A percentile compares a stretch with the other conserved stretches of the same genome.
phyloP scores from a whole-genome alignment of 1,139 yeast genomes.

The Saccharomyces hybrid region DNA sequence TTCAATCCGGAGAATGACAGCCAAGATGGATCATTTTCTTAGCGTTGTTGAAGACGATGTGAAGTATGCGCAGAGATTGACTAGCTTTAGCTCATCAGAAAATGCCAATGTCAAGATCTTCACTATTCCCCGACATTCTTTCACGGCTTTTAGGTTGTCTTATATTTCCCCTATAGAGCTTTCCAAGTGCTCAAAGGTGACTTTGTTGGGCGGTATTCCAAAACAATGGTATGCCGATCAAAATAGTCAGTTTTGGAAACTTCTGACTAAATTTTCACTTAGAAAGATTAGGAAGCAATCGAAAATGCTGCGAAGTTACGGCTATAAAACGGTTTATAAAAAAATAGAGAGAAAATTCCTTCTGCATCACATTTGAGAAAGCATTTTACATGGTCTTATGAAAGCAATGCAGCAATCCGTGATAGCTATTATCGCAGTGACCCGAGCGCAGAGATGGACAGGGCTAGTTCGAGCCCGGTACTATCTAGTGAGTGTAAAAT shows the following conservation, averaged over 20 bases:
- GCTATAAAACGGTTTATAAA: constrained; percentile 10
- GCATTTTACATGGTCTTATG: not conserved
- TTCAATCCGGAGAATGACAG: not conserved
- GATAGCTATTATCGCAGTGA: not conserved
- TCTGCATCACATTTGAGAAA: not conserved
- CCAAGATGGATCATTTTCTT: not conserved
- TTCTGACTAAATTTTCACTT: constrained; percentile 21
- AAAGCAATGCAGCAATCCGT: not conserved
- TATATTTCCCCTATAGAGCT: constrained; percentile 47
- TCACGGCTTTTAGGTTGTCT: constrained; percentile 56
- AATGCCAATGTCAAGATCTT: not conserved
- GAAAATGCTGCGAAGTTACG: constrained; percentile 9
- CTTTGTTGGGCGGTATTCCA: constrained; percentile 62
- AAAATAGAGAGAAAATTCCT: not conserved
- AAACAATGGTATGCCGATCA: constrained; percentile 48
- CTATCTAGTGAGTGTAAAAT: not conserved
- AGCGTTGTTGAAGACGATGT: not conserved
- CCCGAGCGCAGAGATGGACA: not conserved
- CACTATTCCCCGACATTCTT: constrained; percentile 39
- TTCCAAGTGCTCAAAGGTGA: constrained; percentile 37
- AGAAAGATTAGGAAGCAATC: constrained; percentile 18
- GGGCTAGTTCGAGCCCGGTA: not conserved
- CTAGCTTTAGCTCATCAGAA: not conserved
- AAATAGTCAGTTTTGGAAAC: constrained; percentile 17
- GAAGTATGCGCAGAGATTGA: not conserved